Evolutionary conservation across 2,329 filamentous ascomycete species (phyloP), one percentile per base, ranked within the genome.

Genomic region (Alternaria ethzedia): DNA sequence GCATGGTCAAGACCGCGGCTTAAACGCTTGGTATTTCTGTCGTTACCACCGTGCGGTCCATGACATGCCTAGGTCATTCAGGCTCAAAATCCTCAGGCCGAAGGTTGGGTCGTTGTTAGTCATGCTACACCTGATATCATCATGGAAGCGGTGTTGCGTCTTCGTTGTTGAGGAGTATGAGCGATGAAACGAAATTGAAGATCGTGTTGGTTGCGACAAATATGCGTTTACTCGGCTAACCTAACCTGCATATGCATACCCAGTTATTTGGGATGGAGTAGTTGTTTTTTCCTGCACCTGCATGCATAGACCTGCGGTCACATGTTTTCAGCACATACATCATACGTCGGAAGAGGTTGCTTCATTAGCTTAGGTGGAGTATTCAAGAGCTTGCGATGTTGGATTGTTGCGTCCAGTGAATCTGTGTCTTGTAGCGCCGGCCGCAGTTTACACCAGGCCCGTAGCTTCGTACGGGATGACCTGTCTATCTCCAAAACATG

Each of bases 221-320:
- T 49, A 43, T 45, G 50, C 44, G 23, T 64, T 45, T 54, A 32
- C 23, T 61, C 55, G 59, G 55, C 50, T 67, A 57, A 65, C 57
- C 32, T 63, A 57, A 65, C 57, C 32, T 65, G 65, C 62, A 67
- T 65, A 62, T 62, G 65, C 65, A 63, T 32, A 50, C 36, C 60
- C 51, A 54, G 50, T 15, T 57, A 41, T 66, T 56, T 41, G 50
- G 51, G 26, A 52, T 25, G 17, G 13, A 55, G 50, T 66, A 57
- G 57, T 47, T 47, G 54, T 52, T 57, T 57, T 41, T 43, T 52
- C 50, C 52, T 58, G 54, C 60, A 45, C 54, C 36, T 64, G 65
- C 61, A 70, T 70, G 68, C 68, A 70, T 67, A 41, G 13, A 30
- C 36, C 36, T 49, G 26, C 56, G 55, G 57, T 69, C 64, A 67